These are phyloP conservation scores for Terfezia boudieri DNA, from an alignment of 495 filamentous ascomycete species.

Conservation along the genomic window DNA sequence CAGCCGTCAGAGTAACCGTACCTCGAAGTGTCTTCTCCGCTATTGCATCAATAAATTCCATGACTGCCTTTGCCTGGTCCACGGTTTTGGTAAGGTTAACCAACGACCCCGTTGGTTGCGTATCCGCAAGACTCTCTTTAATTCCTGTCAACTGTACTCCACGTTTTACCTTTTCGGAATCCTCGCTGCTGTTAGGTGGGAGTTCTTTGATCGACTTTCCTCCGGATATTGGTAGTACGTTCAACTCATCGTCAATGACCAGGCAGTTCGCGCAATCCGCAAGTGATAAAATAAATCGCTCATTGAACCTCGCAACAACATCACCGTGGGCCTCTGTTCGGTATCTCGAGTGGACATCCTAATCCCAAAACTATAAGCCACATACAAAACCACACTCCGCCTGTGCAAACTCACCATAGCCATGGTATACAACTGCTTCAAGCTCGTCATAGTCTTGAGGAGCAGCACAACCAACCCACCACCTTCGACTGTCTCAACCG, in stretches of 20 bases:
- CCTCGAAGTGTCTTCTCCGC: conserved; percentile 84
- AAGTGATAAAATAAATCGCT: conserved; percentile 86
- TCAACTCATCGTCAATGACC: conserved; percentile 93
- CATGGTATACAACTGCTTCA: conserved; percentile 92
- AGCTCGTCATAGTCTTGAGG: conserved; percentile 84
- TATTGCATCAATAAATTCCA: conserved; percentile 92
- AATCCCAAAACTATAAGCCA: not conserved
- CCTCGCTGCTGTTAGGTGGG: conserved; percentile 42
- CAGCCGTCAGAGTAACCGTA: conserved; percentile 84
- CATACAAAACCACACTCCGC: not conserved
- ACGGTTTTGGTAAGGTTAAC: conserved; percentile 68
- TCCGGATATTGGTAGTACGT: conserved; percentile 91
- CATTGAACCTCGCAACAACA: conserved; percentile 90
- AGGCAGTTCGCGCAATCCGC: conserved; percentile 86
- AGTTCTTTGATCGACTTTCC: conserved; percentile 77
- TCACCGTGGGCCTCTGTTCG: conserved; percentile 92
- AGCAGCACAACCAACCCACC: conserved; percentile 79
- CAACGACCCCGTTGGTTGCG: conserved; percentile 65
- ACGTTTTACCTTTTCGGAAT: conserved; percentile 40
- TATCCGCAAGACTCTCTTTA: conserved; percentile 67
- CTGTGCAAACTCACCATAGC: conserved; percentile 37
- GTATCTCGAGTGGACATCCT: conserved; percentile 84
- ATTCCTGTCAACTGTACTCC: conserved; percentile 62
- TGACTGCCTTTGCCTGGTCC: conserved; percentile 83
- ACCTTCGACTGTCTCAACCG: conserved; percentile 94